Conservation (phyloP, 2,329 filamentous ascomycete species). For the Microcyclospora pomicola region DNA sequence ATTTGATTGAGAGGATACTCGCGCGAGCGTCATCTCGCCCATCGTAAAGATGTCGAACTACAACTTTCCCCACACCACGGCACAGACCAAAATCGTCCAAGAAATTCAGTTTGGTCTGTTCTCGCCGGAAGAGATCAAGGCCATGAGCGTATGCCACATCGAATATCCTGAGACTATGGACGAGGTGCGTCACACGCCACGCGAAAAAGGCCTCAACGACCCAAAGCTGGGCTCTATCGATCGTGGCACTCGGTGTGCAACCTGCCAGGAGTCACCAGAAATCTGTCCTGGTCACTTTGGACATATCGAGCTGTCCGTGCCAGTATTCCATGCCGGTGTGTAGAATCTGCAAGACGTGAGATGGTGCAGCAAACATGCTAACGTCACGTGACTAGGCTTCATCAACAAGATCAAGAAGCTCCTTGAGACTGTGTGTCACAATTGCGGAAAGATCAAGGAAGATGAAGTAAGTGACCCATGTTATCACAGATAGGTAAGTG, state of each 20-base stretch:
- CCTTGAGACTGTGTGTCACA: constrained; percentile 96
- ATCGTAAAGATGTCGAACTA: constrained; percentile 72
- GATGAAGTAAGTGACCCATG: constrained; percentile 81
- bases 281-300: constrained; percentile 97
- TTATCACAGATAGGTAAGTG: constrained; percentile 22
- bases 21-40: constrained; percentile 1
- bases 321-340: constrained; percentile 74
- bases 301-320: constrained; percentile 93
- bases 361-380: too few relatives aligned
- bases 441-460: constrained; percentile 93
- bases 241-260: constrained; percentile 86
- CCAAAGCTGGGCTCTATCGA: constrained; percentile 94
- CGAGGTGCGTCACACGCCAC: constrained; percentile 79
- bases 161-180: constrained; percentile 99
- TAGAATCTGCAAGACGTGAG: constrained; percentile 3
- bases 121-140: constrained; percentile 97
- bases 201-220: constrained; percentile 86
- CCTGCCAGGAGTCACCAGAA: constrained; percentile 87
- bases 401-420: constrained; percentile 99
- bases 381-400: constrained; percentile 50
- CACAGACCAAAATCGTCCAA: constrained; percentile 91
- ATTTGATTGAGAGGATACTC: too few relatives aligned
- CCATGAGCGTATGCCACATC: constrained; percentile 92
- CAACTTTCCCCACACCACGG: constrained; percentile 84
- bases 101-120: constrained; percentile 98